Evolutionary conservation across 208 protist species (phyloP).

Genomic region (Leishmania guyanensis): DNA sequence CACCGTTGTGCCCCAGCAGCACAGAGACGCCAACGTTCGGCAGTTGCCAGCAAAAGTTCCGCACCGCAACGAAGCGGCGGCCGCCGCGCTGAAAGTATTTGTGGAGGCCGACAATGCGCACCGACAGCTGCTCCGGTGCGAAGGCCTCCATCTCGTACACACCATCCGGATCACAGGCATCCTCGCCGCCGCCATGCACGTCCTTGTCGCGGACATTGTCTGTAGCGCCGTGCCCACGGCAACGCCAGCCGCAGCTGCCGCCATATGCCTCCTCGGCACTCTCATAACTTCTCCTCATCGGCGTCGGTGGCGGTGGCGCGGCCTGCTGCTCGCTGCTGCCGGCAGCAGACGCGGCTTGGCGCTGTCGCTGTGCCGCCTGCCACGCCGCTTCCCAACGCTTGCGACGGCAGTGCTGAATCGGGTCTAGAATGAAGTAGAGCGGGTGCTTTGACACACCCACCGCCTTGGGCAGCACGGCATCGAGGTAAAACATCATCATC

Average conservation of each 20-base stretch:
- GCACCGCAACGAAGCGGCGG: slow-evolving; percentile 51
- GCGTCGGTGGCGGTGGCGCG: neutral
- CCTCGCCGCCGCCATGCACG: slow-evolving; percentile 18
- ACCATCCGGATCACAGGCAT: slow-evolving; percentile 24
- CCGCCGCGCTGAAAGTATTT: slow-evolving; percentile 35
- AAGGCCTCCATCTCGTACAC: slow-evolving; percentile 16
- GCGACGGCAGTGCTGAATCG: slow-evolving; percentile 27
- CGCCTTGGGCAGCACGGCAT: slow-evolving; percentile 63
- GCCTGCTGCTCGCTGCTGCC: neutral
- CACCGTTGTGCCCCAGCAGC: slow-evolving; percentile 87
- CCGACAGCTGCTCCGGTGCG: slow-evolving; percentile 11
- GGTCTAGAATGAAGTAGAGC: slow-evolving; percentile 59
- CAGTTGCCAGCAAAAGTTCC: slow-evolving; percentile 69
- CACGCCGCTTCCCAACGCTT: neutral
- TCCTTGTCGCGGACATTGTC: neutral
- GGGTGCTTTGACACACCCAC: slow-evolving; percentile 49
- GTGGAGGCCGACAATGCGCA: slow-evolving; percentile 27
- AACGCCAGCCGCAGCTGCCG: neutral
- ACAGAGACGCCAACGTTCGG: slow-evolving; percentile 67
- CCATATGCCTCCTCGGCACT: neutral
- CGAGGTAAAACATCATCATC: slow-evolving; percentile 70
- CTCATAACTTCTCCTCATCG: neutral
- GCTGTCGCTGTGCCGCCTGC: neutral
- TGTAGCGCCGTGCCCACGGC: neutral
- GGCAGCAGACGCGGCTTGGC: neutral